These are phyloP conservation scores for Antitrichia curtipendula DNA, from an alignment of 225 moss, liverwort and hornwort genomes.

Conservation along the genomic window DNA sequence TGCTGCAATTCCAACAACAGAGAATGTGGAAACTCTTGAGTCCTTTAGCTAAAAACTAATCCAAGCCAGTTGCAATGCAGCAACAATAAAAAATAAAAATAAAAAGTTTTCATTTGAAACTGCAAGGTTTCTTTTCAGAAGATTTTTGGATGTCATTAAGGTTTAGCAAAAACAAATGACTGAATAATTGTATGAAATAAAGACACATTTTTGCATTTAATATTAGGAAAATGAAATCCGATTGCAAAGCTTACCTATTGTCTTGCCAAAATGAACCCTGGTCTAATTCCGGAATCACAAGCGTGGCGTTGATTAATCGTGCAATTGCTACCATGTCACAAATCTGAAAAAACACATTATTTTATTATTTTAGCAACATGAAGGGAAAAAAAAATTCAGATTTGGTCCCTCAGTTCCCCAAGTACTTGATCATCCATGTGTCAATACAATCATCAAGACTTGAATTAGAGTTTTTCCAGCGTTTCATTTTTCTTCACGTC, in stretches of 20 bases:
- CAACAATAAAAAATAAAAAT: neutral
- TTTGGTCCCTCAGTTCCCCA: neutral
- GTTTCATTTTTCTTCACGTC: neutral
- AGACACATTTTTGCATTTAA: neutral
- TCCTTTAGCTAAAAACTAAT: neutral
- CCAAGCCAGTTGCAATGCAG: neutral
- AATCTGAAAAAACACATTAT: conserved; percentile 8
- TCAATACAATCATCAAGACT: too few relatives aligned
- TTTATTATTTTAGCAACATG: neutral
- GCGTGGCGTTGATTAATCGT: conserved; percentile 84
- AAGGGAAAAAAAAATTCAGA: neutral
- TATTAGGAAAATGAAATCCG: neutral
- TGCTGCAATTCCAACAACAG: conserved; percentile 47
- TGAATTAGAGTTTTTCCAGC: neutral
- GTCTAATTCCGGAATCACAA: conserved; percentile 89
- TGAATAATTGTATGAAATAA: neutral
- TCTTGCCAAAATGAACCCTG: conserved; percentile 96
- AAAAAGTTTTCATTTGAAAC: neutral
- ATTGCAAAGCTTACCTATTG: conserved; percentile 48
- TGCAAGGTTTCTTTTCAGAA: neutral
- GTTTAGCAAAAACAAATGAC: neutral
- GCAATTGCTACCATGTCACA: conserved; percentile 99
- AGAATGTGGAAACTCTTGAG: neutral
- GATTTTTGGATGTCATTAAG: neutral
- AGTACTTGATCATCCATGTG: too few relatives aligned